Percentiles rank a stretch among this genome's conserved stretches.
These are phyloP conservation scores for Fusarium abutilonis DNA, from an alignment of 2,329 filamentous ascomycete genomes.

Conservation along the genomic window DNA sequence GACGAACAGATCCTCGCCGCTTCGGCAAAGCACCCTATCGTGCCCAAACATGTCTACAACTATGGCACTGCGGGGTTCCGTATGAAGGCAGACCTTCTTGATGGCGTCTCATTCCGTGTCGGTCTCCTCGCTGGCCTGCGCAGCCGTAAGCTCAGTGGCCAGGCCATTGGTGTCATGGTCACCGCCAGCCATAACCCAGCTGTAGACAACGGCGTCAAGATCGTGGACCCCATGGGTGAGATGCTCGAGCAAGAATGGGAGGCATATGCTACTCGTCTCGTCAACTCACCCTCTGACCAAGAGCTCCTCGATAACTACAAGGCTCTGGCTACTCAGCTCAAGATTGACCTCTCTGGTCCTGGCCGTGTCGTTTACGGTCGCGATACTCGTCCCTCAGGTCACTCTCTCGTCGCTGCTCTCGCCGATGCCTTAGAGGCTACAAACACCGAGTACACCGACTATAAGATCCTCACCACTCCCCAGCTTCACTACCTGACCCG, in stretches of 20 bases:
- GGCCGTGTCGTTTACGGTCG: conserved; percentile 89
- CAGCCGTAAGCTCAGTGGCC: conserved; percentile 87
- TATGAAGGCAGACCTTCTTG: conserved; percentile 80
- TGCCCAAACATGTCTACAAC: conserved; percentile 65
- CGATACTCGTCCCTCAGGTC: conserved; percentile 92
- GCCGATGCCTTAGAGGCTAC: conserved; percentile 82
- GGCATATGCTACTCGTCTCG: conserved; percentile 83
- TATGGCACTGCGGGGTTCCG: conserved; percentile 76
- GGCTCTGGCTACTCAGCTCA: conserved; percentile 76
- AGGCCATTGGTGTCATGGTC: conserved; percentile 96
- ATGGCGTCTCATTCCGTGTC: conserved; percentile 92
- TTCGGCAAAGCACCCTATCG: conserved; percentile 70
- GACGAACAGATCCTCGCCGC: conserved; percentile 67
- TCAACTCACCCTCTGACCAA: conserved; percentile 82
- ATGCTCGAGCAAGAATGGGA: conserved; percentile 99
- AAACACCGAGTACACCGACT: conserved; percentile 79
- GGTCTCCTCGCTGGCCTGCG: conserved; percentile 88
- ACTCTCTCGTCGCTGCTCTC: conserved; percentile 81
- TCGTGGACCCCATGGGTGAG: conserved; percentile 97
- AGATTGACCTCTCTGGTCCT: conserved; percentile 74
- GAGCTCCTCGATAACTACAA: conserved; percentile 80
- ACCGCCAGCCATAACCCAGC: conserved; percentile 94
- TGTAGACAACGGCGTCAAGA: conserved; percentile 90
- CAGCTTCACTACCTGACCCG: conserved; percentile 97
- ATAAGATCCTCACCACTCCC: conserved; percentile 93